Conservation (phyloP, 345 rosid species). For the Microcos paniculata region DNA sequence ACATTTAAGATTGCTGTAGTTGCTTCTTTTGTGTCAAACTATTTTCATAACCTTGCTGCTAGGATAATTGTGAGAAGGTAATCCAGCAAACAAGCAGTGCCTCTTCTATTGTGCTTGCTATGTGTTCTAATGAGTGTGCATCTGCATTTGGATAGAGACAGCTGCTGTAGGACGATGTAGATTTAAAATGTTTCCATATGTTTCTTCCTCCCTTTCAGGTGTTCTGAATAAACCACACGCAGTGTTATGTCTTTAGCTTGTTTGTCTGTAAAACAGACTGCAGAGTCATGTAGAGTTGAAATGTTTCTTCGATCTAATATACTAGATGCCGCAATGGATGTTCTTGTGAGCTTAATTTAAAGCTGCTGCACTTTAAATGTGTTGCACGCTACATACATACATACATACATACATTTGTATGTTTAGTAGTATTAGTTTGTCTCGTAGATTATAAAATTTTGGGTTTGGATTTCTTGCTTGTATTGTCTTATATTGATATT, state of each 20-base stretch:
- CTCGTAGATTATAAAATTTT: neutral
- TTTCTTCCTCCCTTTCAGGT: neutral
- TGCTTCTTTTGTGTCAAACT: neutral
- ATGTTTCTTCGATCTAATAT: neutral
- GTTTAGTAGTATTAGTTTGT: neutral
- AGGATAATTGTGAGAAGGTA: neutral
- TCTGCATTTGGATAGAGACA: neutral
- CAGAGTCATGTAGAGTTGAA: neutral
- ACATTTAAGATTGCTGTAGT: neutral
- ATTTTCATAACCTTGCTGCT: neutral
- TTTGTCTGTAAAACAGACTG: neutral
- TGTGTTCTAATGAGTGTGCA: neutral
- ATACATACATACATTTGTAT: too few relatives aligned
- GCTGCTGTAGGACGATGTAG: neutral
- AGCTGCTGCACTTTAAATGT: neutral
- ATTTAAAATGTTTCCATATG: neutral
- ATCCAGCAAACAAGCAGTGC: neutral
- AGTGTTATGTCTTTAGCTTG: neutral
- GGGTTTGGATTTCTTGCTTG: neutral
- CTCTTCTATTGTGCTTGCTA: neutral
- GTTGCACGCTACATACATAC: neutral
- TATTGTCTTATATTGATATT: conserved; percentile 2
- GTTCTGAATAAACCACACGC: neutral
- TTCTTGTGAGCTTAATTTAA: neutral
- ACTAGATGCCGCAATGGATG: neutral